phyloP scores from a whole-genome alignment of 441 rosid genomes.

The Jatropha multifida region DNA sequence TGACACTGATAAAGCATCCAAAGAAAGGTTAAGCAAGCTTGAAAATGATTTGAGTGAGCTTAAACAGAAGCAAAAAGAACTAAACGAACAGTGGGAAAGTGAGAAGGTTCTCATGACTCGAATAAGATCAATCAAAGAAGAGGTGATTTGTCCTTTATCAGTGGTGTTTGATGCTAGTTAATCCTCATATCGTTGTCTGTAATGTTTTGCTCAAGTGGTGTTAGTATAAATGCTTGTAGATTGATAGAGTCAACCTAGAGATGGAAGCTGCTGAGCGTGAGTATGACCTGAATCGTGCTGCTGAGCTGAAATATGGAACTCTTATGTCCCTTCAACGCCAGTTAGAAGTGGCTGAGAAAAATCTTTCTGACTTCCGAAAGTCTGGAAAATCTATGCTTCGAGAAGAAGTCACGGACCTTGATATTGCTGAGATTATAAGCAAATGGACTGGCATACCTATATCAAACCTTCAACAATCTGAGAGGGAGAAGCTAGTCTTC shows the following conservation, averaged over 20 bases:
- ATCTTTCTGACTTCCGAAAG: slow-evolving; percentile 59
- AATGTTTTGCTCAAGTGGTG: slow-evolving; percentile 10
- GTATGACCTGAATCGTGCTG: slow-evolving; percentile 75
- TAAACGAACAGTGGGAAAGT: slow-evolving; percentile 70
- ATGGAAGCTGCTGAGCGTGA: slow-evolving; percentile 94
- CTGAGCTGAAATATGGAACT: slow-evolving; percentile 89
- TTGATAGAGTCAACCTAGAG: slow-evolving; percentile 82
- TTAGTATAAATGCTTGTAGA: slow-evolving; percentile 33
- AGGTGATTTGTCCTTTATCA: slow-evolving; percentile 43
- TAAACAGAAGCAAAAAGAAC: slow-evolving; percentile 69
- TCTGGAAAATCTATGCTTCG: slow-evolving; percentile 74
- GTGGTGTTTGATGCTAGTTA: neutral
- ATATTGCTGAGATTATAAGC: slow-evolving; percentile 74
- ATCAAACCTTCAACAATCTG: slow-evolving; percentile 77
- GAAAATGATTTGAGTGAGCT: slow-evolving; percentile 54
- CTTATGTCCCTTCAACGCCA: slow-evolving; percentile 78
- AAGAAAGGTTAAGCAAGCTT: slow-evolving; percentile 74
- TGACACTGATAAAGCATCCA: slow-evolving; percentile 83
- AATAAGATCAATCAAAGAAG: slow-evolving; percentile 79
- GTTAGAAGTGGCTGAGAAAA: slow-evolving; percentile 74
- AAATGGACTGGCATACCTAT: slow-evolving; percentile 84
- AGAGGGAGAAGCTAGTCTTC: slow-evolving; percentile 59
- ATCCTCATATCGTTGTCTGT: neutral
- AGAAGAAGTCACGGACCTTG: slow-evolving; percentile 83
- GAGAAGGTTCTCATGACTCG: slow-evolving; percentile 73